Percentiles rank a stretch among this genome's conserved stretches.
Conservation (phyloP, 2,329 filamentous ascomycete genomes). For the Orbilia brochopaga region DNA sequence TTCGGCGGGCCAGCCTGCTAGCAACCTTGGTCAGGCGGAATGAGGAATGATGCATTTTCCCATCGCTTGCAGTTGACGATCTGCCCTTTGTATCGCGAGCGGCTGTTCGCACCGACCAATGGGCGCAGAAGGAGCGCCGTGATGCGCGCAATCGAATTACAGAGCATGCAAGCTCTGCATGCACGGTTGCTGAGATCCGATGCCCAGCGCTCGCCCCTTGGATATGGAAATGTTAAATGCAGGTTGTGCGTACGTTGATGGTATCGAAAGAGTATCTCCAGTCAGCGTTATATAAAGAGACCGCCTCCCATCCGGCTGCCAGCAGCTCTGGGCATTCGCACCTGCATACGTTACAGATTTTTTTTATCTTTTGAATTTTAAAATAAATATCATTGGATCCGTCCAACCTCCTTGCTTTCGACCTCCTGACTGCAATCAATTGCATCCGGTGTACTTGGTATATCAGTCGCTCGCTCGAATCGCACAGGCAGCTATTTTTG, state of each 20-base stretch:
- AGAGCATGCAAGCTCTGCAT: slow-evolving; percentile 1
- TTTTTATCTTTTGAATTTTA: too few relatives aligned
- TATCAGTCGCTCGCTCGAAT: background rate
- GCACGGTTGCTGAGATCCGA: background rate
- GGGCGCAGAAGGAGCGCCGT: background rate
- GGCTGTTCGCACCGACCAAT: background rate
- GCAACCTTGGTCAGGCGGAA: slow-evolving; percentile 1
- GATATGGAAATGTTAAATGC: background rate
- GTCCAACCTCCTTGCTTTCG: too few relatives aligned
- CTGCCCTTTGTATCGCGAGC: background rate
- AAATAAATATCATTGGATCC: too few relatives aligned
- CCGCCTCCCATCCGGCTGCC: too few relatives aligned
- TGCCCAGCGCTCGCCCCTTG: background rate
- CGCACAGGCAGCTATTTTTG: slow-evolving; percentile 1
- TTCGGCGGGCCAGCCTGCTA: background rate
- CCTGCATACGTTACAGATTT: too few relatives aligned
- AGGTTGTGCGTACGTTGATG: too few relatives aligned
- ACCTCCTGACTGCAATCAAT: too few relatives aligned
- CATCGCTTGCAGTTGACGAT: slow-evolving; percentile 1
- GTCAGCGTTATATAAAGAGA: too few relatives aligned
- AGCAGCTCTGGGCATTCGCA: too few relatives aligned
- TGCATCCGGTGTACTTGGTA: background rate
- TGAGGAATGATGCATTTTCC: background rate
- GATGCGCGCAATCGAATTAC: background rate
- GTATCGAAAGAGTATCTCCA: too few relatives aligned